Conservation (phyloP, 2,329 filamentous ascomycete species). For the Zymoseptoria crescenta region DNA sequence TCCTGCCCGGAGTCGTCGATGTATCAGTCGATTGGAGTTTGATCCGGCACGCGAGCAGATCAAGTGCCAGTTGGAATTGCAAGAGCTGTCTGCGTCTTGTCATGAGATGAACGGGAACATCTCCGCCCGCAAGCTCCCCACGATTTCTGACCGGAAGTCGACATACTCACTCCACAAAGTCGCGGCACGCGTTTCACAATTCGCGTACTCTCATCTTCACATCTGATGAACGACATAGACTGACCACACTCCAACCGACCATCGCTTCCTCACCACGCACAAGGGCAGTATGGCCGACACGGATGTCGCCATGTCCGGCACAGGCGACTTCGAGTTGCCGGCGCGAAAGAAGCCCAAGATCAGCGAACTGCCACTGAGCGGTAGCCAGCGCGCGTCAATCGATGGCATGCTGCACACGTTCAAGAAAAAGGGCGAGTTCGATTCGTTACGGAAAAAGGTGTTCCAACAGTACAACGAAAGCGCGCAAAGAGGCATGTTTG, state of each 20-base stretch:
- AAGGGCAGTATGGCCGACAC: conserved; percentile 18
- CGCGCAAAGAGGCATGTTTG: conserved; percentile 44
- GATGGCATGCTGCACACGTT: conserved; percentile 70
- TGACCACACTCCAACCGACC: not conserved
- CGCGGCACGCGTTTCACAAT: not conserved
- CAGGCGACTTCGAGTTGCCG: conserved; percentile 23
- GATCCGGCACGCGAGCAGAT: conserved; percentile 2
- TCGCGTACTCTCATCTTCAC: not conserved
- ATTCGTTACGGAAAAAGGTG: conserved; percentile 65
- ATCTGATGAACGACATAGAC: not conserved
- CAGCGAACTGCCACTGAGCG: conserved; percentile 65
- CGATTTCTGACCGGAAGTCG: not conserved
- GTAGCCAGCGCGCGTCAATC: conserved; percentile 64
- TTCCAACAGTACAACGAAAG: conserved; percentile 58
- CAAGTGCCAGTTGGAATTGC: not conserved
- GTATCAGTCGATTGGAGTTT: not conserved
- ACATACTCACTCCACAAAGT: not conserved
- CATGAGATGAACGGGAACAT: not conserved
- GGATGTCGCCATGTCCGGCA: conserved; percentile 18
- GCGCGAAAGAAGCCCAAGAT: conserved; percentile 58
- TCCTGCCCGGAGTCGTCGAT: conserved; percentile 4
- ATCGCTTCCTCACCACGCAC: not conserved
- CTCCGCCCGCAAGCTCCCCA: not conserved
- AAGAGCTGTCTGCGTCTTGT: not conserved
- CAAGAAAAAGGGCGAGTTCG: conserved; percentile 81